Evolutionary conservation across 1,284 basidiomycete genomes (phyloP).

Genomic region (Fistulina hepatica): DNA sequence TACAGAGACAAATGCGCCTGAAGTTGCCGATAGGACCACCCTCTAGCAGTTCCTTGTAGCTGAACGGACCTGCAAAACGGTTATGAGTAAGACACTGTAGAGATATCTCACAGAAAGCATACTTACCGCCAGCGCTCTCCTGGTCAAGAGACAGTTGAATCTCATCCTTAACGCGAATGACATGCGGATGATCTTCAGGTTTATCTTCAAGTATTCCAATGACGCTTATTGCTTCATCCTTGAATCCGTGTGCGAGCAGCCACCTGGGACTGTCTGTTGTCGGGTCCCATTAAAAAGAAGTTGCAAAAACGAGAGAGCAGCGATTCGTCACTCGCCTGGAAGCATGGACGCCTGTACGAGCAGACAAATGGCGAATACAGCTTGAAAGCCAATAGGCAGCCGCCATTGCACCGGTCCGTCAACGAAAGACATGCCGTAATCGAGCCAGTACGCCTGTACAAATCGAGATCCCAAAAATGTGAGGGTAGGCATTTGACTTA

Average conservation of each 20-base stretch:
- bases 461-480: not conserved
- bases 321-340: too few relatives aligned
- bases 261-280: slow-evolving; percentile 35
- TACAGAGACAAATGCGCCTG: slow-evolving; percentile 28
- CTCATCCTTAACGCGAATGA: slow-evolving; percentile 26
- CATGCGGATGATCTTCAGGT: slow-evolving; percentile 24
- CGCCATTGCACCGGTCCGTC: slow-evolving; percentile 30
- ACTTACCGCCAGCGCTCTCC: slow-evolving; percentile 30
- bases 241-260: slow-evolving; percentile 32
- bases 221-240: slow-evolving; percentile 28
- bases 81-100: not conserved
- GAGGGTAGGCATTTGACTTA: slow-evolving; percentile 13
- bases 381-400: slow-evolving; percentile 36
- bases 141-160: slow-evolving; percentile 29
- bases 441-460: slow-evolving; percentile 33
- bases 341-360: slow-evolving; percentile 28
- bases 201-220: slow-evolving; percentile 31
- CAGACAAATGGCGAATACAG: slow-evolving; percentile 30
- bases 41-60: slow-evolving; percentile 28
- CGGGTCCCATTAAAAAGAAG: too few relatives aligned
- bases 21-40: slow-evolving; percentile 33
- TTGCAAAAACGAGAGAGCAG: too few relatives aligned
- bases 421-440: slow-evolving; percentile 33
- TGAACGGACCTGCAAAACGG: slow-evolving; percentile 23
- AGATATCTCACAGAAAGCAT: slow-evolving; percentile 6